Conservation (phyloP, 345 rosid genomes). For the Mangifera indica region DNA sequence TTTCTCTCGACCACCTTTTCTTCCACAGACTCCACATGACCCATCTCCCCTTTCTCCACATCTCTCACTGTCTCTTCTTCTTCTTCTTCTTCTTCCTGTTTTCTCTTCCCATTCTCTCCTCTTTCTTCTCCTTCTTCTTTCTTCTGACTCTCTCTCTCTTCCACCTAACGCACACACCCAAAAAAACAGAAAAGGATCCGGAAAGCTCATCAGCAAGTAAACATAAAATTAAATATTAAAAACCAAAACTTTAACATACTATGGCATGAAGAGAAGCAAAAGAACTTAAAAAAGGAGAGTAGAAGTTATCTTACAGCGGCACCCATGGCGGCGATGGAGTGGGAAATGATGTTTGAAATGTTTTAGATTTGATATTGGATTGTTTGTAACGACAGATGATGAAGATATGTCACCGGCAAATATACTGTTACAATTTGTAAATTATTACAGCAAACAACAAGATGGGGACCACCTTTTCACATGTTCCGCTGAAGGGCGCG, state of each 20-base stretch:
- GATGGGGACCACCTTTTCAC: not conserved
- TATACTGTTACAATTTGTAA: not conserved
- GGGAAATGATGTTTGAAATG: constrained; percentile 21
- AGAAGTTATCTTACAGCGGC: constrained; percentile 31
- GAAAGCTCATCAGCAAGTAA: not conserved
- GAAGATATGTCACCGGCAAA: constrained; percentile 8
- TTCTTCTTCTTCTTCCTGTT: constrained; percentile 11
- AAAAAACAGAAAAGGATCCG: not conserved
- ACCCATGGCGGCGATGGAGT: constrained; percentile 42
- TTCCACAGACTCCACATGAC: not conserved
- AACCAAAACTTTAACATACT: too few relatives aligned
- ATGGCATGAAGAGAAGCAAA: not conserved
- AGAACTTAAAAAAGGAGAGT: not conserved
- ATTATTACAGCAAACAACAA: not conserved
- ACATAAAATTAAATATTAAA: not conserved
- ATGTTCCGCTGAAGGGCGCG: not conserved
- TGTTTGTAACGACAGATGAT: constrained; percentile 18
- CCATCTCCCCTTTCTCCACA: constrained; percentile 53
- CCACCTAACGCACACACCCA: constrained; percentile 31
- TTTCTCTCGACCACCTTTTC: constrained; percentile 24
- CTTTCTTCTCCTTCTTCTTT: constrained; percentile 20
- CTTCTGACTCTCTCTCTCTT: constrained; percentile 40
- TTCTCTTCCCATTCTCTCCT: constrained; percentile 10
- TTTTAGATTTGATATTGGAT: not conserved
- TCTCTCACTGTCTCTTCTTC: constrained; percentile 30